Evolutionary conservation across 768 basidiomycete species (phyloP), one percentile per base, ranked within the genome.

Genomic region (Auriscalpium vulgare): DNA sequence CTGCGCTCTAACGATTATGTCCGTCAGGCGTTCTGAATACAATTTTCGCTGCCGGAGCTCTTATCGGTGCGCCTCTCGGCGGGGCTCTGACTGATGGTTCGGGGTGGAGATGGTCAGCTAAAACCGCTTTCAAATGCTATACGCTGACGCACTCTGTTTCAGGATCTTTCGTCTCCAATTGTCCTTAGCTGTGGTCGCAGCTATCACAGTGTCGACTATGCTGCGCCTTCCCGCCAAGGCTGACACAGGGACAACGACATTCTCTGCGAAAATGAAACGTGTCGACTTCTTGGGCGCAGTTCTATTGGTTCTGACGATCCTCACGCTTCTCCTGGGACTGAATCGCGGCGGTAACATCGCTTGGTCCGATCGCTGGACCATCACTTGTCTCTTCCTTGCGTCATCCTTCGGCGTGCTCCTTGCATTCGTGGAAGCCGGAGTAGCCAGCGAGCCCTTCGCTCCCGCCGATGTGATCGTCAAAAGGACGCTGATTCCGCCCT

Each of bases 271-370:
- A 17, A 13, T 43, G 40, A 43, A 43, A 63, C 65, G 47, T 13
- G 47, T 48, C 16, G 47, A 48, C 47, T 48, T 48, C 47, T 3
- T 29, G 2, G 47, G 47, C 37, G 57, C 63, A 8, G 10, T 66
- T 35, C 48, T 55, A 10, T 59, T 67, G 40, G 61, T 67, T 9
- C 23, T 54, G 16, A 40, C 61, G 8, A 51, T 67, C 37, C 54
- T 59, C 29, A 51, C 59, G 17, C 50, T 67, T 37, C 56, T 67
- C 19, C 40, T 63, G n/a, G 64, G 60, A 10, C 60, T 65, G 17
- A 58, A 63, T 44, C 56, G 56, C 43, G 62, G 61, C 13, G 59
- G 59, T 50, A 53, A 61, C 51, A 36, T 57, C 29, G 44, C 46
- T 8, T 58, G 52, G 52, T 17, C 13, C 3, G 23, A 29, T 11